Conservation (phyloP, 257 asterid genomes). For the Gardenia jasminoides region DNA sequence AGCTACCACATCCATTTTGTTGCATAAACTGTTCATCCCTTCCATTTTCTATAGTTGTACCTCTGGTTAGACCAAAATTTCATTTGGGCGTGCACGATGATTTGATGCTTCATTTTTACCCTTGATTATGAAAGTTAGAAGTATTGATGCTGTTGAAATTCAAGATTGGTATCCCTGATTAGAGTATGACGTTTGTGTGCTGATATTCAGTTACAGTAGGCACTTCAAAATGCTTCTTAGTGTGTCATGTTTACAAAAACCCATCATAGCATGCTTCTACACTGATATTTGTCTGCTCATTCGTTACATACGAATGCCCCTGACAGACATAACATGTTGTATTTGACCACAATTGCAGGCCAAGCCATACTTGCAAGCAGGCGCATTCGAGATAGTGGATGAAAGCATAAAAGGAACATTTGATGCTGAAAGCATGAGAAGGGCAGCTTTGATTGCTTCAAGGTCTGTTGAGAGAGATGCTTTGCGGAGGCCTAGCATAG, state of each 20-base stretch:
- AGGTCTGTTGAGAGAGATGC: constrained; percentile 91
- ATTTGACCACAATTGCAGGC: constrained; percentile 56
- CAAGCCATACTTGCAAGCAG: constrained; percentile 94
- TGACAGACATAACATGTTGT: neutral
- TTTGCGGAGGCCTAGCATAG: constrained; percentile 63
- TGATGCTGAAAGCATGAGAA: constrained; percentile 84
- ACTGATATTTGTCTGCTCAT: too few species aligned
- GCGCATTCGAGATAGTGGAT: constrained; percentile 88
- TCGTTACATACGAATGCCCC: too few species aligned
- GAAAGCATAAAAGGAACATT: constrained; percentile 69
- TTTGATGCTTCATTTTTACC: neutral
- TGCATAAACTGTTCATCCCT: neutral
- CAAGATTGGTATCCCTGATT: neutral
- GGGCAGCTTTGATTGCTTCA: constrained; percentile 77
- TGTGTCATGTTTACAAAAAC: neutral
- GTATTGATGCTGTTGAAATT: neutral
- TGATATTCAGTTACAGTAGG: neutral
- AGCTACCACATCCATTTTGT: neutral
- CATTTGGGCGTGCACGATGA: neutral
- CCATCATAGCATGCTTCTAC: neutral
- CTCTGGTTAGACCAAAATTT: neutral
- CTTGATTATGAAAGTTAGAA: neutral
- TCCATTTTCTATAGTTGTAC: neutral
- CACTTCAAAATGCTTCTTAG: too few species aligned
- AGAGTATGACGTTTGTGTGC: neutral